phyloP scores from a whole-genome alignment of 2,329 filamentous ascomycete species.

The Incumbomyces delicatus region DNA sequence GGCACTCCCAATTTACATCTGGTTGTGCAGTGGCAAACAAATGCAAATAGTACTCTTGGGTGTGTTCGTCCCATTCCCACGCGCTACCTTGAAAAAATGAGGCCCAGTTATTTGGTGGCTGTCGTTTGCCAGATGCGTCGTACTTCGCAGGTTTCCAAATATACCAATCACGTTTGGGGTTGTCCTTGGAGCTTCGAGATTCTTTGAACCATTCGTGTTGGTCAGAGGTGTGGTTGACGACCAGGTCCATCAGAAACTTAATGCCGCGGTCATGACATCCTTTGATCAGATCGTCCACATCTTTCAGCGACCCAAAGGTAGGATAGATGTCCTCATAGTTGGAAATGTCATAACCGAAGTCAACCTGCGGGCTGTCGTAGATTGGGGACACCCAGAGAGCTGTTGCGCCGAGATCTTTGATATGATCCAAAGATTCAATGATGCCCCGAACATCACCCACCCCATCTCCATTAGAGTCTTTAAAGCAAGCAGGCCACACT shows the following conservation, averaged over 20 bases:
- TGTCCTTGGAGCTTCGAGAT: slow-evolving; percentile 46
- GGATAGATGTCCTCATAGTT: slow-evolving; percentile 53
- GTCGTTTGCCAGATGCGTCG: slow-evolving; percentile 44
- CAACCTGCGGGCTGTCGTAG: slow-evolving; percentile 53
- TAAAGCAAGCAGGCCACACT: slow-evolving; percentile 51
- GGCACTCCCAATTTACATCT: slow-evolving; percentile 67
- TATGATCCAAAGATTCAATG: slow-evolving; percentile 50
- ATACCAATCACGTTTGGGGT: slow-evolving; percentile 57
- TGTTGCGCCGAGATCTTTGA: slow-evolving; percentile 51
- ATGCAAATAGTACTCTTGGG: slow-evolving; percentile 61
- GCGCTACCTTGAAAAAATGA: slow-evolving; percentile 42
- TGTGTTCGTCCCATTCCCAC: slow-evolving; percentile 54
- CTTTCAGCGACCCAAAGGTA: slow-evolving; percentile 51
- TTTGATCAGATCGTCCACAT: slow-evolving; percentile 49
- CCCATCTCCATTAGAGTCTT: slow-evolving; percentile 48
- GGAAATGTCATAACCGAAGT: slow-evolving; percentile 61
- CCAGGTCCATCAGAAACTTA: slow-evolving; percentile 59
- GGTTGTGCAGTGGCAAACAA: slow-evolving; percentile 63
- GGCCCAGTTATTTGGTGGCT: slow-evolving; percentile 63
- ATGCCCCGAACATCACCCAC: slow-evolving; percentile 55
- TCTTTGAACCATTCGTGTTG: slow-evolving; percentile 60
- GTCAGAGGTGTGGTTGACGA: slow-evolving; percentile 63
- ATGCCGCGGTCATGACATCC: slow-evolving; percentile 50
- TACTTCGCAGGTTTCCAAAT: slow-evolving; percentile 40
- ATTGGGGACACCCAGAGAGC: slow-evolving; percentile 60